These are phyloP conservation scores for Amanita pseudoporphyria DNA, from an alignment of 768 basidiomycete species.

Conservation along the genomic window DNA sequence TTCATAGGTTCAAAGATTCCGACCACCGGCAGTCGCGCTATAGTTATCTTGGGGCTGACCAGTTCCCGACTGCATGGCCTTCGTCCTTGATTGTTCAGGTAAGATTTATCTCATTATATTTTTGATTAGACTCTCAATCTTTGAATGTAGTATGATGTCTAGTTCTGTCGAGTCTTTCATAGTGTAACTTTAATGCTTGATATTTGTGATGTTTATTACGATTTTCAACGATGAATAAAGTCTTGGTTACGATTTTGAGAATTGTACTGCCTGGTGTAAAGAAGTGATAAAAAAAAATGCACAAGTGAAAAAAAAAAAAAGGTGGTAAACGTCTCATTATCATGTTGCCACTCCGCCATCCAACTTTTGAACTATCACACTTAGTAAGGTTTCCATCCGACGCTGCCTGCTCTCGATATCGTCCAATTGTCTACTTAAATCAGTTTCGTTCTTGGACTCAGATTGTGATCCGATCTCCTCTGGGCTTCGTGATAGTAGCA, in stretches of 20 bases:
- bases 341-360: not conserved
- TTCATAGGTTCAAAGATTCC: constrained; percentile 37
- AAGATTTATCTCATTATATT: not conserved
- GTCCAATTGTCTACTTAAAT: not conserved
- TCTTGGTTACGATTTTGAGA: not conserved
- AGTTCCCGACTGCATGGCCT: constrained; percentile 56
- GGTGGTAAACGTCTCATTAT: not conserved
- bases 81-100: constrained; percentile 37
- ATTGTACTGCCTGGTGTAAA: not conserved
- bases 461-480: constrained; percentile 3
- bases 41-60: constrained; percentile 44
- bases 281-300: not conserved
- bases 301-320: not conserved
- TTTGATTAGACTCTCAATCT: not conserved
- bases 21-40: constrained; percentile 39
- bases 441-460: constrained; percentile 8
- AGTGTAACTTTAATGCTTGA: not conserved
- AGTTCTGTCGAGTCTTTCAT: no score
- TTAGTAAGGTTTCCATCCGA: constrained; percentile 36
- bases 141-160: not conserved
- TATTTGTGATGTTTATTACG: not conserved
- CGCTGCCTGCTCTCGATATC: constrained; percentile 35
- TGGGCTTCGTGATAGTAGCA: constrained; percentile 13
- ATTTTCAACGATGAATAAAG: not conserved
- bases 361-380: constrained; percentile 24